Conservation (phyloP, 2,329 filamentous ascomycete species). For the Didymella arachidicola region DNA sequence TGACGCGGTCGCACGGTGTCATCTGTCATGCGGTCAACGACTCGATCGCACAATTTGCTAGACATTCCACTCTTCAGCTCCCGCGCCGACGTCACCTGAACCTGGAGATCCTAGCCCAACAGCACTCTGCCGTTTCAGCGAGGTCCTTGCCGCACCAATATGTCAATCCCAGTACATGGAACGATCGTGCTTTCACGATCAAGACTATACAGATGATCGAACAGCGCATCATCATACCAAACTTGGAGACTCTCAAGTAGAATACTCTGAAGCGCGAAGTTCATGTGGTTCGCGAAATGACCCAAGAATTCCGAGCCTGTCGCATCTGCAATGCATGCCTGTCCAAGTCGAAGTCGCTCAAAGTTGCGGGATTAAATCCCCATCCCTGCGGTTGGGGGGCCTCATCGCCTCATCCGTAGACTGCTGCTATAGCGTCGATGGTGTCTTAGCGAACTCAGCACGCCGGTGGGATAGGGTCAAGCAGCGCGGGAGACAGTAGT, state of each 20-base stretch:
- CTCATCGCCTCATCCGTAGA: not conserved
- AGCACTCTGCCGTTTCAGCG: not conserved
- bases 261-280: not conserved
- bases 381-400: not conserved
- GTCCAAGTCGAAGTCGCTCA: not conserved
- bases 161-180: not conserved
- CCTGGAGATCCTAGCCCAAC: not conserved
- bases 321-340: not conserved
- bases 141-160: not conserved
- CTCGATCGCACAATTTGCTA: not conserved
- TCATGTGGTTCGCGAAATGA: not conserved
- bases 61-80: not conserved
- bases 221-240: not conserved
- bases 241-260: not conserved
- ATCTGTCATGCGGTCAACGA: conserved; percentile 7
- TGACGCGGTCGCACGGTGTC: conserved; percentile 12
- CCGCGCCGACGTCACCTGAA: not conserved
- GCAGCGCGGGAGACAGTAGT: too few species aligned
- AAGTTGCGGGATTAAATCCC: not conserved
- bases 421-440: not conserved
- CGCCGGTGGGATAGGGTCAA: not conserved
- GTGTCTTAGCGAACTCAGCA: not conserved
- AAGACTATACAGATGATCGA: not conserved
- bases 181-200: not conserved
- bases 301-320: not conserved